A percentile compares a stretch with the other conserved stretches of the same genome.
Evolutionary conservation across 2,329 filamentous ascomycete species (phyloP).

Genomic region (Mycocentrospora acerina): DNA sequence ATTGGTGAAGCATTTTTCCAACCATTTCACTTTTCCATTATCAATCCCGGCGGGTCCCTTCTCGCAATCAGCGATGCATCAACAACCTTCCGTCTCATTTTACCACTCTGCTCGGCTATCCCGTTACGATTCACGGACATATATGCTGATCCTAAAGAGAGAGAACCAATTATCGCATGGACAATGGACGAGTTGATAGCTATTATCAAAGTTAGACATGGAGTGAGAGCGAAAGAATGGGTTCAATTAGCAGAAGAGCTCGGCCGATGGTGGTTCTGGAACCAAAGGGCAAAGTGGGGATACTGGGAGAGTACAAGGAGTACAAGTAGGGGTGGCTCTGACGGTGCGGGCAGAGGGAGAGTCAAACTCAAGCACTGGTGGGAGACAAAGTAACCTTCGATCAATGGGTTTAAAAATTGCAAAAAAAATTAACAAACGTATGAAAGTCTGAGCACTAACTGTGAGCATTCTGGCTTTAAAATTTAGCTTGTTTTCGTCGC

Average conservation of each 20-base stretch:
- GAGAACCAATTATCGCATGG: conserved; percentile 13
- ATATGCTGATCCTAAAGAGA: conserved; percentile 11
- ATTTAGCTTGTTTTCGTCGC: no score
- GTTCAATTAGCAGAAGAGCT: conserved; percentile 12
- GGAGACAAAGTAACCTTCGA: conserved; percentile 17
- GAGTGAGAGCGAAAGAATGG: conserved; percentile 12
- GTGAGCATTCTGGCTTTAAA: no score
- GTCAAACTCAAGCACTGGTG: conserved; percentile 21
- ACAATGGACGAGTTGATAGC: conserved; percentile 14
- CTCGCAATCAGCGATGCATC: conserved; percentile 18
- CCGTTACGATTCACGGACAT: conserved; percentile 15
- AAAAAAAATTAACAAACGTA: no score
- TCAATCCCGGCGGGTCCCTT: conserved; percentile 18
- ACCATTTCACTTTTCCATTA: conserved; percentile 19
- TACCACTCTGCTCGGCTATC: conserved; percentile 17
- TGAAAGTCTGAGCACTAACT: no score
- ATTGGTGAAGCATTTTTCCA: conserved; percentile 11
- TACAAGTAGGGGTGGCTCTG: conserved; percentile 12
- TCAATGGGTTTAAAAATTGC: no score
- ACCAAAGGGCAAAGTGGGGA: conserved; percentile 15
- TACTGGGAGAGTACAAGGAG: conserved; percentile 17
- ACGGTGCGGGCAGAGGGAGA: conserved; percentile 11
- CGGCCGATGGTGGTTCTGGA: conserved; percentile 20
- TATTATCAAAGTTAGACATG: conserved; percentile 13
- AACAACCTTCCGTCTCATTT: conserved; percentile 11